phyloP scores from a whole-genome alignment of 169 alveolate genomes.

The Plasmodium fragile region DNA sequence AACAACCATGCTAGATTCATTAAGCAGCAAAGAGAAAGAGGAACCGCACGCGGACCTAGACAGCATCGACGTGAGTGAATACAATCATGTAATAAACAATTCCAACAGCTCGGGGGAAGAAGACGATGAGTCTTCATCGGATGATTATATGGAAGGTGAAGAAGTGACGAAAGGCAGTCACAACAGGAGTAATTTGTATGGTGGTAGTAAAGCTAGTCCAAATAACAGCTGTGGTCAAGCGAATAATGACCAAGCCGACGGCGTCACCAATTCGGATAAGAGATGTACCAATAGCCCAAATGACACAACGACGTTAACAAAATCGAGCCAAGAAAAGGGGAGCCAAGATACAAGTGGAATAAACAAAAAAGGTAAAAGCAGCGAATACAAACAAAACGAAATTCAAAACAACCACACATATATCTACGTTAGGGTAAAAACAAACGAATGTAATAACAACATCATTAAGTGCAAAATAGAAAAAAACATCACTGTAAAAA shows the following conservation, averaged over 20 bases:
- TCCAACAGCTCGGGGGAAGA: slow-evolving; percentile 52
- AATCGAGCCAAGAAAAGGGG: background rate
- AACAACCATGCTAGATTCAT: slow-evolving; percentile 28
- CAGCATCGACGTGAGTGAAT: slow-evolving; percentile 63
- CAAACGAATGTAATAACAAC: slow-evolving; percentile 24
- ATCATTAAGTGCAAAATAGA: slow-evolving; percentile 54
- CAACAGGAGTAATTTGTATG: background rate
- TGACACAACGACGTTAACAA: background rate
- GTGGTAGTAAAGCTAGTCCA: background rate
- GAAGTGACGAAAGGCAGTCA: background rate
- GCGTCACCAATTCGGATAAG: background rate
- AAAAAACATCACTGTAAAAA: slow-evolving; percentile 50
- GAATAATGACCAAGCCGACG: background rate
- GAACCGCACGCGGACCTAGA: slow-evolving; percentile 7
- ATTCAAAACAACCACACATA: background rate
- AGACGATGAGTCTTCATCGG: slow-evolving; percentile 14
- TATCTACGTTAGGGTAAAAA: slow-evolving; percentile 54
- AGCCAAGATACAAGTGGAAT: background rate
- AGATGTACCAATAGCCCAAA: background rate
- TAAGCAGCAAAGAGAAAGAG: slow-evolving; percentile 10
- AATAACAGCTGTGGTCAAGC: background rate
- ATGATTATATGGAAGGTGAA: background rate
- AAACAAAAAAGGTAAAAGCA: background rate
- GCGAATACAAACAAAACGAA: background rate
- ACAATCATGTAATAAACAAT: slow-evolving; percentile 48